A percentile compares a stretch with the other conserved stretches of the same genome.
Conservation (phyloP, 495 filamentous ascomycete genomes). For the Parmelia sp. region DNA sequence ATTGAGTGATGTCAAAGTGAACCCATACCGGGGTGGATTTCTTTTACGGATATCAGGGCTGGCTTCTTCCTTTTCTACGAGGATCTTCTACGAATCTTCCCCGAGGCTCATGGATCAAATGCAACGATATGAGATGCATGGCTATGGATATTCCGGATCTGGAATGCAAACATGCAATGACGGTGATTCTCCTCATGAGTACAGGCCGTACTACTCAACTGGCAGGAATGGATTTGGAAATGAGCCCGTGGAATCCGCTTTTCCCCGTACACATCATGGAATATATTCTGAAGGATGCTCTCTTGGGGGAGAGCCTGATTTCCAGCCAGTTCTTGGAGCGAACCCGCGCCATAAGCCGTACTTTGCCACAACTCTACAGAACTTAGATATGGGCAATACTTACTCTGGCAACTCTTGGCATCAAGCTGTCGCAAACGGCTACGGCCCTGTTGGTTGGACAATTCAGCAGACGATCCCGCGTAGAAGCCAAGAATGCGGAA, state of each 20-base stretch:
- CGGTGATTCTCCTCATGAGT: background rate
- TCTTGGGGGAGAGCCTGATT: background rate
- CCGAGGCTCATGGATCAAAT: background rate
- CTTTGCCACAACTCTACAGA: background rate
- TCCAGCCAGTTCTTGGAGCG: background rate
- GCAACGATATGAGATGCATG: background rate
- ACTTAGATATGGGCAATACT: background rate
- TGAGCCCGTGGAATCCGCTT: background rate
- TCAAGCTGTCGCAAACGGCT: background rate
- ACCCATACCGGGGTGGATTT: background rate
- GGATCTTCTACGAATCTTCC: background rate
- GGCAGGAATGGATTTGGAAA: background rate
- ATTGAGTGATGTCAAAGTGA: background rate
- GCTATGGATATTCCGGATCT: background rate
- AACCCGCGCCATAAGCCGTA: background rate
- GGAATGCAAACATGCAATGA: background rate
- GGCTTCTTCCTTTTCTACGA: background rate
- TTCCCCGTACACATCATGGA: background rate
- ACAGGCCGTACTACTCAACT: background rate
- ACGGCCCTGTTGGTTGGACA: background rate
- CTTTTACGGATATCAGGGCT: background rate
- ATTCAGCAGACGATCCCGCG: background rate
- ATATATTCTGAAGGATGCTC: background rate
- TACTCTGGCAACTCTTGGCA: background rate
- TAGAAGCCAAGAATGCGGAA: background rate